A percentile compares a stretch with the other conserved stretches of the same genome.
These are phyloP conservation scores for Digitaria exilis DNA, from an alignment of 202 grass and related monocot genomes.

Conservation along the genomic window DNA sequence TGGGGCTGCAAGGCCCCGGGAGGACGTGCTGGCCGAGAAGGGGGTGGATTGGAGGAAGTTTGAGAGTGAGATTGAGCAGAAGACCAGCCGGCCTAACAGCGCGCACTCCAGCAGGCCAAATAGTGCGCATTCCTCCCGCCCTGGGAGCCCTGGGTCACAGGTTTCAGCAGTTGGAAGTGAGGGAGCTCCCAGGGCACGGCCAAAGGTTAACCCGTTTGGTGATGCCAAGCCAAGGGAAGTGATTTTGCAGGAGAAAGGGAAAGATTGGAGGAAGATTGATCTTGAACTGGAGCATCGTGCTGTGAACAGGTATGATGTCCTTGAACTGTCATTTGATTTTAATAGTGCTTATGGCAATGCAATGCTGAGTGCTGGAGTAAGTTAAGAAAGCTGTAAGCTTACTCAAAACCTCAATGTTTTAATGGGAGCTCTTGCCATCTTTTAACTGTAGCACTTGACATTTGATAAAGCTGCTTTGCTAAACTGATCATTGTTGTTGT, in stretches of 20 bases:
- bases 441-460: background rate
- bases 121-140: constrained; percentile 86
- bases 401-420: background rate
- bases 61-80: constrained; percentile 76
- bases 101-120: constrained; percentile 87
- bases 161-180: constrained; percentile 58
- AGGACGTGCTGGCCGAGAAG: constrained; percentile 82
- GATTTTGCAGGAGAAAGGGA: constrained; percentile 85
- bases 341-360: constrained; percentile 7
- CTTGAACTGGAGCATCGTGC: constrained; percentile 80
- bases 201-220: constrained; percentile 89
- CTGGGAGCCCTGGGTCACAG: constrained; percentile 83
- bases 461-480: no score
- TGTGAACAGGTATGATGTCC: constrained; percentile 67
- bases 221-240: constrained; percentile 88
- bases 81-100: constrained; percentile 81
- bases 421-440: background rate
- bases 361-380: background rate
- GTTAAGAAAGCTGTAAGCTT: background rate
- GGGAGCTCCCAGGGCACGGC: constrained; percentile 49
- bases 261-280: constrained; percentile 96
- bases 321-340: constrained; percentile 5
- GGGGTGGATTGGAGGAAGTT: constrained; percentile 91
- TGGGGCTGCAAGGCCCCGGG: constrained; percentile 75
- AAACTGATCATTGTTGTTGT: background rate